Base-by-base conservation (phyloP, 2,329 filamentous ascomycete genomes). In the Coniosporium tulheliwenetii region DNA sequence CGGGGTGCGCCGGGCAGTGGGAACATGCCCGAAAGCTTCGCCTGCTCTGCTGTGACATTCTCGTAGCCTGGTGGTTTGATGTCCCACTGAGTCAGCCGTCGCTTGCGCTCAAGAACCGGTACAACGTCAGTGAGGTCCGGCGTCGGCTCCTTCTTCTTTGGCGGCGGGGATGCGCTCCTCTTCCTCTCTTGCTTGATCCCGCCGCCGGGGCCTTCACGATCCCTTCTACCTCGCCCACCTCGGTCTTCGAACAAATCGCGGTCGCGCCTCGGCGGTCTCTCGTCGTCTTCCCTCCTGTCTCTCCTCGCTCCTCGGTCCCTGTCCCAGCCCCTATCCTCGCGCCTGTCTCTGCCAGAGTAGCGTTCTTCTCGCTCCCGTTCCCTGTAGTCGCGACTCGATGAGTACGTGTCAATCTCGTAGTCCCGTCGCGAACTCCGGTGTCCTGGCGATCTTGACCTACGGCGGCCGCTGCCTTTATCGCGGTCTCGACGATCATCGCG, bases 31-130 rank as follows among this genome's bases (percentile, higher is more conserved):
- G 93, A 98, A 36, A 98, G 73, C 69, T 99, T 99, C 39, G 91
- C 93, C 61, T 98, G 93, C 62, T 98, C 93, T 15, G 91, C 86
- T 2, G 91, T 95, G 48, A 99, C 89, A 61, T 91, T 93, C 57
- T 98, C 93, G 56, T 99, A 99, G 36, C 91, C 89, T 12, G 86
- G 85, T 5, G 91, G 91, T 66, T 98, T 98, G 61, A 98, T 95
- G 60, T 99, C 93, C 91, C 91, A 99, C 62, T 98, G 93, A 31
- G 87, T 96, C 69, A 98, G 68, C 44, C 91, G 81, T 51, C 93
- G 81, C 69, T 87, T 91, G 52, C 89, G 80, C 55, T 89, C 80
- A 47, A 86, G 67, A 44, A 99, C 71, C 3, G 85, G 75, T n/a
- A 81, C 69, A 44, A 93, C 68, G 53, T 93, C 78, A 44, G 87